Base-by-base conservation (phyloP, 1,284 basidiomycete genomes). In the Boletus hoseneyae region DNA sequence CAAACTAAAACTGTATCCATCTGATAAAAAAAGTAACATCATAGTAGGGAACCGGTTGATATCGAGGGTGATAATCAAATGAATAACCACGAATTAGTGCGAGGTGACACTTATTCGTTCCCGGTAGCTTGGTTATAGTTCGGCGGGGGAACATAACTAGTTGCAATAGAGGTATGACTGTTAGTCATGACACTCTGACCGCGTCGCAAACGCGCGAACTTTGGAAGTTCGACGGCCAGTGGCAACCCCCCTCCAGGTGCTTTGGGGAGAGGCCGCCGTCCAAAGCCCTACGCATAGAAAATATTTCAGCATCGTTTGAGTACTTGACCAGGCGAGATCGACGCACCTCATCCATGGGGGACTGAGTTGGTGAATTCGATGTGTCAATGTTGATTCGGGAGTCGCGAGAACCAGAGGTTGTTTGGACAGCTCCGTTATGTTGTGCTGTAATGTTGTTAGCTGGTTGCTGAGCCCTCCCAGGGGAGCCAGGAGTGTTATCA, bases 241-340 rank as follows among this genome's bases (percentile, higher is more conserved):
- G 55, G 29, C 33, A 63, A 15, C 4, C 57, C 59, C 4, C 55
- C 58, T 40, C 59, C 57, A 1, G 65, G 66, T 18, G 57, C 57
- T 6, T 48, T 57, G 4, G 65, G 63, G 15, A 65, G 65, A 12
- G 50, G 65, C n/a, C 64, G 41, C 11, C 29, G 55, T n/a, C 41
- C 54, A 10, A 34, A 21, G 30, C 12, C 29, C 59, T 60, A 33
- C 2, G 3, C 0, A 3, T 9, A 13, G 18, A 36, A 33, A 13
- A 1, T 9, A 15, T 32, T 23, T 60, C 16, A 50, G 21, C 11
- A 34, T 32, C 16, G 7, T 18, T 3, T 16, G 8, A 18, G 16
- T 18, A 15, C 2, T 39, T 21, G 33, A 32, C n/a, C 4, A 32
- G 25, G 19, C 5, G 1, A 39, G n/a, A 21, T 42, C 11, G 21